A percentile compares a stretch with the other conserved stretches of the same genome.
phyloP scores from a whole-genome alignment of 2,329 filamentous ascomycete species.

The Monilinia polystroma region DNA sequence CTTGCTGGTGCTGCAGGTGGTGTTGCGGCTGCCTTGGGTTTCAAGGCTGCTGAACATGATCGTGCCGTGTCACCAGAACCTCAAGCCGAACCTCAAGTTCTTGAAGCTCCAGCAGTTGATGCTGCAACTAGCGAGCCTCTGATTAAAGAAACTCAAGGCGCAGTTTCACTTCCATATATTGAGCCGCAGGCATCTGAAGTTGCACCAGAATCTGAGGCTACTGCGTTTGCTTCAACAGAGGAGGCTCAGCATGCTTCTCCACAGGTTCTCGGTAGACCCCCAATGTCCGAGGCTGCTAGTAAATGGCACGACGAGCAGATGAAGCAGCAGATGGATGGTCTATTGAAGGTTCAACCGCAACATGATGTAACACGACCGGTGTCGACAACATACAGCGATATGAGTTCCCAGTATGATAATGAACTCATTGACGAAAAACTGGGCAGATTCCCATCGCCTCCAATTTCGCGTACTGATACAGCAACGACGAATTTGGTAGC shows the following conservation, averaged over 20 bases:
- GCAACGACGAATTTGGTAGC: conserved; percentile 30
- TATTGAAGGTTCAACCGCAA: conserved; percentile 29
- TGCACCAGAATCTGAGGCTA: conserved; percentile 28
- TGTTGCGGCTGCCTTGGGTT: conserved; percentile 5
- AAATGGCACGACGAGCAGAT: conserved; percentile 39
- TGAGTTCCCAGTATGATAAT: conserved; percentile 51
- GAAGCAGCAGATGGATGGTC: conserved; percentile 28
- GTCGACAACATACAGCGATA: conserved; percentile 54
- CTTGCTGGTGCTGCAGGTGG: conserved; percentile 10
- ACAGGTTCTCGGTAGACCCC: conserved; percentile 24
- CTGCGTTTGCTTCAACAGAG: conserved; percentile 27
- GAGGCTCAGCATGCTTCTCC: conserved; percentile 29
- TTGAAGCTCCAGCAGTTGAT: neutral
- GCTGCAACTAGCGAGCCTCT: neutral
- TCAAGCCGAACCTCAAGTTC: neutral
- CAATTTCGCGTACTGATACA: conserved; percentile 42
- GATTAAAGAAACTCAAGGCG: neutral
- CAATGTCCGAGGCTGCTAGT: conserved; percentile 37
- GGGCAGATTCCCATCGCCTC: conserved; percentile 55
- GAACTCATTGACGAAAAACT: conserved; percentile 52
- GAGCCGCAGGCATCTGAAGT: conserved; percentile 14
- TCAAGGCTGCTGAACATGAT: conserved; percentile 1
- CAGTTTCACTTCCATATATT: conserved; percentile 1
- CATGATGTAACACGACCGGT: conserved; percentile 43
- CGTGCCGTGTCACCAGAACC: conserved; percentile 4